A percentile compares a stretch with the other conserved stretches of the same genome.
phyloP scores from a whole-genome alignment of 2,329 filamentous ascomycete genomes.

The Pezicula radicicola region DNA sequence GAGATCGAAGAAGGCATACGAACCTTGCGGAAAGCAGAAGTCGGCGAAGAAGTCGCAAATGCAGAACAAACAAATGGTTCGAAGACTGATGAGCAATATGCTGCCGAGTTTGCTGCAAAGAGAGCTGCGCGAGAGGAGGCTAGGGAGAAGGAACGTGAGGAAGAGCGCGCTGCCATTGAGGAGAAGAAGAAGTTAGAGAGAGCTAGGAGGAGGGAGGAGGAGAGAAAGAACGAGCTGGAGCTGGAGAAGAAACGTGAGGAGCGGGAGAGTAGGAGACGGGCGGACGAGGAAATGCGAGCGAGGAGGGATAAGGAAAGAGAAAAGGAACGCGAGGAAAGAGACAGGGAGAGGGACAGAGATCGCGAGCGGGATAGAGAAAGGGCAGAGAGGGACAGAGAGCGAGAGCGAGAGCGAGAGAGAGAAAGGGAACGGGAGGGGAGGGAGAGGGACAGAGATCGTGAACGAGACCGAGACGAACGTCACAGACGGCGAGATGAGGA shows the following conservation, averaged over 20 bases:
- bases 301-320: constrained; percentile 12
- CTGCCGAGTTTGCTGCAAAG: constrained; percentile 59
- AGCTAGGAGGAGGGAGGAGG: constrained; percentile 48
- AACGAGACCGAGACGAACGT: constrained; percentile 18
- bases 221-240: constrained; percentile 41
- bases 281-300: constrained; percentile 19
- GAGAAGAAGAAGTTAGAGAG: constrained; percentile 57
- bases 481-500: constrained; percentile 21
- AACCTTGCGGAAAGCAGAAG: constrained; percentile 62
- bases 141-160: constrained; percentile 55
- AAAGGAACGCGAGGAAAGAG: constrained; percentile 3
- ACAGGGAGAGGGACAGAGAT: constrained; percentile 17
- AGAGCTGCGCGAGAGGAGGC: constrained; percentile 58
- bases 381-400: constrained; percentile 30
- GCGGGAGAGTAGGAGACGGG: constrained; percentile 24
- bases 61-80: constrained; percentile 62
- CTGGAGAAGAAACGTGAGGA: constrained; percentile 39
- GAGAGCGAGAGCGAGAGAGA: constrained; percentile 39
- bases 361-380: constrained; percentile 17
- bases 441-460: constrained; percentile 16
- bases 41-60: constrained; percentile 66
- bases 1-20: constrained; percentile 70
- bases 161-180: constrained; percentile 56
- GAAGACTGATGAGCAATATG: constrained; percentile 74
- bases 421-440: constrained; percentile 14